Base-by-base conservation (phyloP, 768 basidiomycete species). In the Psilocybe tampanensis region DNA sequence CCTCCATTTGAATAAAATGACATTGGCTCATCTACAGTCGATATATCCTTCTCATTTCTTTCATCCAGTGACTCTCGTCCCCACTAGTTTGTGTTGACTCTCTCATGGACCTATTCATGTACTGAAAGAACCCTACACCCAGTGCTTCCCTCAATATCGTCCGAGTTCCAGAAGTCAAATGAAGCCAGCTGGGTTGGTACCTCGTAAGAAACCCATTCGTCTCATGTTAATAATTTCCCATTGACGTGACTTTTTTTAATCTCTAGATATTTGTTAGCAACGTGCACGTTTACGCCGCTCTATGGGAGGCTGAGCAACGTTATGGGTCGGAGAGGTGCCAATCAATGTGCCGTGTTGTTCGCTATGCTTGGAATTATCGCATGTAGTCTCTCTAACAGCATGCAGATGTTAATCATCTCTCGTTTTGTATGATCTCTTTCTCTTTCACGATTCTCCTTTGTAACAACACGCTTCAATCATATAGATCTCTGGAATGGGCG, bases 181-280 rank as follows among this genome's bases (percentile, higher is more conserved):
- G 86, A 92, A 70, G 88, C 86, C 1, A 88, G 86, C 64, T 92
- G 91, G 92, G 79, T 93, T 11, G 91, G 91, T 44, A 92, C 92
- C 36, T 77, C 88, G 87, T 90, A 71, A 65, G 77, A 68, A 36
- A 24, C 33, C 26, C n/a, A 21, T 29, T 18, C 5, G 3, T 33
- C 17, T 24, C 36, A 8, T 34, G 33, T 34, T 13, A 13, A 39
- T 5, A 39, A 34, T 34, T n/a, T n/a, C 29, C 29, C 9, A 29
- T 4, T 9, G 4, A 29, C 9, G 5, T 29, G 29, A 29, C 9
- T 29, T 29, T 9, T 29, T 9, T 29, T 29, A 4, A 29, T 29
- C 29, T 9, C 36, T 39, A 91, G 89, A 7, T 92, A 89, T 68
- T 73, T 93, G 8, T 79, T 93, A 18, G 88, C 91, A 12, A 90